phyloP scores from a whole-genome alignment of 768 basidiomycete species.

The Suillus luteus region DNA sequence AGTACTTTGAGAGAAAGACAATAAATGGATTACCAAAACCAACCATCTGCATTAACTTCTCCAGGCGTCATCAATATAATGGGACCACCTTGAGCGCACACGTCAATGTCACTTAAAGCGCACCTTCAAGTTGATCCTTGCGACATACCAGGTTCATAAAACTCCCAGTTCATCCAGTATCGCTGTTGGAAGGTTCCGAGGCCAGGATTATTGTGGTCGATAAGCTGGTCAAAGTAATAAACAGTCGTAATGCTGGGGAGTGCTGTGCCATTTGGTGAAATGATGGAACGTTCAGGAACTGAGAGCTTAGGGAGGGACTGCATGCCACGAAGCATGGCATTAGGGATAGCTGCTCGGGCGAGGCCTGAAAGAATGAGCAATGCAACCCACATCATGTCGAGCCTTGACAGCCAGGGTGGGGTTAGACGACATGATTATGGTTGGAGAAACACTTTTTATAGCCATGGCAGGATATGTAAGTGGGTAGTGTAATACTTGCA shows the following conservation, averaged over 20 bases:
- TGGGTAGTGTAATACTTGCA: slow-evolving; percentile 20
- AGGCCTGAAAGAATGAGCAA: slow-evolving; percentile 9
- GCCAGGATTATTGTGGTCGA: slow-evolving; percentile 52
- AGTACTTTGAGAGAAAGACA: background rate
- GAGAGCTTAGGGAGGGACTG: slow-evolving; percentile 20
- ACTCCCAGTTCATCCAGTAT: slow-evolving; percentile 71
- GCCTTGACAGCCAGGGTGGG: slow-evolving; percentile 29
- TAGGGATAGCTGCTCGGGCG: slow-evolving; percentile 23
- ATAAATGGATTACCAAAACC: background rate
- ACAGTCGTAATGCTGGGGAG: slow-evolving; percentile 29
- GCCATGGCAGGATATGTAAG: slow-evolving; percentile 24
- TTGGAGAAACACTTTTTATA: slow-evolving; percentile 13
- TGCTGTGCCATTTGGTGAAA: slow-evolving; percentile 28
- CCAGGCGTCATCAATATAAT: slow-evolving; percentile 54
- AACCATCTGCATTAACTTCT: slow-evolving; percentile 54
- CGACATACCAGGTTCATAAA: slow-evolving; percentile 50
- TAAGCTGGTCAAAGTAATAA: slow-evolving; percentile 35
- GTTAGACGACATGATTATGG: slow-evolving; percentile 29
- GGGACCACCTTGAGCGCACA: slow-evolving; percentile 23
- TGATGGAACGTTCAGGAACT: slow-evolving; percentile 13
- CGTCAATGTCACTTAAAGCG: slow-evolving; percentile 21
- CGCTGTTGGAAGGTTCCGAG: slow-evolving; percentile 76
- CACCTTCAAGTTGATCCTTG: slow-evolving; percentile 19
- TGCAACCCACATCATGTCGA: background rate
- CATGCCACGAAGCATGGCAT: slow-evolving; percentile 23